Base-by-base conservation (phyloP, 148 eudicot genomes). In the Fagopyrum homotropicum region DNA sequence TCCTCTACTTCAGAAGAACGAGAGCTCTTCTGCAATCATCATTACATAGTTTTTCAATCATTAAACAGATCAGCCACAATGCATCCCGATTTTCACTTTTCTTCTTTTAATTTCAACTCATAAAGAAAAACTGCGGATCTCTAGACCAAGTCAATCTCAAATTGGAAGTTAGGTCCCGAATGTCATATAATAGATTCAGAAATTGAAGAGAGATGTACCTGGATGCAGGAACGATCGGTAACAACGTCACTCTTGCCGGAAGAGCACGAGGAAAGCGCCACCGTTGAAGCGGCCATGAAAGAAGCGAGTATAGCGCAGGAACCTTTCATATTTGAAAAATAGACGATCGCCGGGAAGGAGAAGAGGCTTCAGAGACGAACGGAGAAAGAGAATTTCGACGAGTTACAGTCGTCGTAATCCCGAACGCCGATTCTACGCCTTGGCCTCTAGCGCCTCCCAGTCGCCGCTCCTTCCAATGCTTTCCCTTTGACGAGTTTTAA, bases 281-380 rank as follows among this genome's bases (percentile, higher is more conserved):
- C 75, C 30, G 81, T 73, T 11, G 83, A 83, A 19, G 82, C 87
- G 57, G 87, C 79, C 46, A 84, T 73, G 30, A 75, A 40, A 26
- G 86, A 84, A 4, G 79, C 86, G 9, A 79, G 69, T 66, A 84
- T 74, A 72, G 84, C 72, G 72, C 79, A 57, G 6, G 84, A 72
- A 52, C 57, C 80, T 79, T 79, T 81, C 84, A 84, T 84, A 5
- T 35, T 43, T 66, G 47, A 35, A 63, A 44, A 14, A 15, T 16
- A 9, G 26, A 30, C n/a, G 45, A 9, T 30, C 7, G 46, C 14
- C 47, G 46, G 71, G 9, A 5, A 66, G 71, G 19, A 66, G 71
- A 66, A 40, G 45, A 66, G 45, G 71, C 71, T 35, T 35, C 40
- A 35, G 12, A 60, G 66, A 57, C 14, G 69, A 61, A 26, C 12